A percentile compares a stretch with the other conserved stretches of the same genome.
These are phyloP conservation scores for Phytophthora aleatoria DNA, from an alignment of 352 stramenopile genomes.

Conservation along the genomic window DNA sequence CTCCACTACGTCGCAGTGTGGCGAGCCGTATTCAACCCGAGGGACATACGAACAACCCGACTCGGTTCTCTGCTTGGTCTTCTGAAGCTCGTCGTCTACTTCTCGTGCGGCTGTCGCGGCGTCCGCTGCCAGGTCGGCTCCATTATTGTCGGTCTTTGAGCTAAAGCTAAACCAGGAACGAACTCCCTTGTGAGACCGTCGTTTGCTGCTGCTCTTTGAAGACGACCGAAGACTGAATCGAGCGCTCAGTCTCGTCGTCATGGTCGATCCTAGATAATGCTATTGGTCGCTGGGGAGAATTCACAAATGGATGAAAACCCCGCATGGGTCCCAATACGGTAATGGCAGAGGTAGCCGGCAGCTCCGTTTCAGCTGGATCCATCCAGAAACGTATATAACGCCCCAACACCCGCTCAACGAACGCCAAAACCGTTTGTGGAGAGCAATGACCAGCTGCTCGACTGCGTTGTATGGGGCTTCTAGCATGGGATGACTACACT, in stretches of 20 bases:
- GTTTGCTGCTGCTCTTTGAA: slow-evolving; percentile 23
- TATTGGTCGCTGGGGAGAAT: slow-evolving; percentile 6
- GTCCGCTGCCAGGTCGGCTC: slow-evolving; percentile 12
- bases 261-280: neutral
- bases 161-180: slow-evolving; percentile 37
- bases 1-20: slow-evolving; percentile 10
- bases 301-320: slow-evolving; percentile 20
- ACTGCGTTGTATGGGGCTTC: neutral
- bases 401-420: slow-evolving; percentile 9
- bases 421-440: slow-evolving; percentile 17
- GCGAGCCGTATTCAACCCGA: slow-evolving; percentile 22
- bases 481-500: slow-evolving; percentile 3
- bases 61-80: slow-evolving; percentile 16
- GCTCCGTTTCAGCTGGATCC: slow-evolving; percentile 21
- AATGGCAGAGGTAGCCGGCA: slow-evolving; percentile 24
- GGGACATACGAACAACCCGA: slow-evolving; percentile 12
- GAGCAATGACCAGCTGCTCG: slow-evolving; percentile 13
- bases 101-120: slow-evolving; percentile 17
- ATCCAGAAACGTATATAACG: slow-evolving; percentile 19
- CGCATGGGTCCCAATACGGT: slow-evolving; percentile 1
- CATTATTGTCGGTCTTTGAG: neutral
- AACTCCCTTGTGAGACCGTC: slow-evolving; percentile 12
- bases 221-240: slow-evolving; percentile 29
- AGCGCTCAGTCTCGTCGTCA: slow-evolving; percentile 8
- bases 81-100: slow-evolving; percentile 12